Base-by-base conservation (phyloP, 2,329 filamentous ascomycete species). In the Simplicillium aogashimaense region DNA sequence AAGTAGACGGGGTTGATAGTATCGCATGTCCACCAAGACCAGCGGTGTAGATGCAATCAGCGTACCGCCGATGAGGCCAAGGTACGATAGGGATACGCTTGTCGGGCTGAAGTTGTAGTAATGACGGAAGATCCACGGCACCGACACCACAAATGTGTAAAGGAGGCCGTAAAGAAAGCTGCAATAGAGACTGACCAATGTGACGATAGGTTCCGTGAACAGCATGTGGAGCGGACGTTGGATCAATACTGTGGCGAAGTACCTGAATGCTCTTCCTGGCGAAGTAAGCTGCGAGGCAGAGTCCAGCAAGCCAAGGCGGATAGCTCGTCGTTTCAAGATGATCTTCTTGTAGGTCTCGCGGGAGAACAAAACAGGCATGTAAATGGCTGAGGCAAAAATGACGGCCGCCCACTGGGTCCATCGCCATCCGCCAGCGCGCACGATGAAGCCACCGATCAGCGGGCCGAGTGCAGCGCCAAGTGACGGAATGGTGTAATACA, bases 31-130 rank as follows among this genome's bases (percentile, higher is more conserved):
- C 2, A 55, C 49, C 2, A 84, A 69, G 28, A 52, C 41, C 28
- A 54, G 46, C 11, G 52, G 52, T 16, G 41, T 35, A 12, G 51
- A 47, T 1, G 76, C 76, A 7, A 64, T 39, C 4, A 79, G 50
- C 67, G 85, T 82, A 40, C 83, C 83, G 20, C 83, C 71, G 8
- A 76, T 71, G 8, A 86, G 74, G 32, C 83, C 82, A 17, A 86
- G 55, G 57, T 86, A 85, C 1, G 83, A 68, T 1, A 84, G 65
- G 15, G 79, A 77, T 30, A 76, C 72, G 28, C 79, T 64, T 29
- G 76, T 76, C 25, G 67, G 54, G 12, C 64, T 69, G 76, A 78
- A 83, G 34, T 73, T 73, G 37, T 78, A 71, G 31, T 64, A 50
- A 45, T 70, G 49, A 50, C 81, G 70, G 57, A 80, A 86, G 28